Percentiles rank a stretch among this genome's conserved stretches.
Conservation (phyloP, 2,329 filamentous ascomycete species). For the Aplosporella prunicola region DNA sequence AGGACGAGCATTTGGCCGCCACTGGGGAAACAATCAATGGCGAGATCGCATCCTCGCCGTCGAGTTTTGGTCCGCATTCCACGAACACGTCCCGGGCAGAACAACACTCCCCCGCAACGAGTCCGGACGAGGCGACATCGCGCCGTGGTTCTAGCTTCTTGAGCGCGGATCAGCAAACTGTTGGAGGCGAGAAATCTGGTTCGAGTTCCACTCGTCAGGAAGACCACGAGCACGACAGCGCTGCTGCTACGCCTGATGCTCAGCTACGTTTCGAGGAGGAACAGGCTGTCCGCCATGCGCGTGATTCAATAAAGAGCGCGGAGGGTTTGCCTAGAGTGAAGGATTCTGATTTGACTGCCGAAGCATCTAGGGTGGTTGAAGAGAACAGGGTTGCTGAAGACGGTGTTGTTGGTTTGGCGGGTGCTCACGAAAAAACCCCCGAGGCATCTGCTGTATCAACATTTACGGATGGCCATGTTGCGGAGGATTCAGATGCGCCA, state of each 20-base stretch:
- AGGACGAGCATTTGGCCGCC: slow-evolving; percentile 25
- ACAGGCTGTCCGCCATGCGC: slow-evolving; percentile 32
- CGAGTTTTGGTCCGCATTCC: slow-evolving; percentile 60
- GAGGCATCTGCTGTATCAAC: too few species aligned
- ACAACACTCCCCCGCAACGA: slow-evolving; percentile 63
- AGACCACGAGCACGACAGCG: neutral
- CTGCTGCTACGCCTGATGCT: slow-evolving; percentile 44
- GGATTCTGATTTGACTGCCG: neutral
- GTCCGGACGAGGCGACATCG: slow-evolving; percentile 54
- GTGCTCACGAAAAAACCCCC: too few species aligned
- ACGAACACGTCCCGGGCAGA: slow-evolving; percentile 62
- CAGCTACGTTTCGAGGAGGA: slow-evolving; percentile 49
- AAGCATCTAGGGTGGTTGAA: neutral
- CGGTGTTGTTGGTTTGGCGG: too few species aligned
- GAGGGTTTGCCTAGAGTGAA: neutral
- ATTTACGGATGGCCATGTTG: too few species aligned
- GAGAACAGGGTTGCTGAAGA: too few species aligned
- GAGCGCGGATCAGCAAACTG: slow-evolving; percentile 33
- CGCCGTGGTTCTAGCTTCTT: slow-evolving; percentile 20
- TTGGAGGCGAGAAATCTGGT: slow-evolving; percentile 32
- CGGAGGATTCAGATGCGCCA: too few species aligned
- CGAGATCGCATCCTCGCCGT: slow-evolving; percentile 40
- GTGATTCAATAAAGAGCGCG: slow-evolving; percentile 17
- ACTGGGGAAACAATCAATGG: slow-evolving; percentile 14
- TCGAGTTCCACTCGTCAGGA: slow-evolving; percentile 18